Evolutionary conservation across 2,329 filamentous ascomycete genomes (phyloP), one percentile per base, ranked within the genome.

Genomic region (Phyllosticta citrichinensis): DNA sequence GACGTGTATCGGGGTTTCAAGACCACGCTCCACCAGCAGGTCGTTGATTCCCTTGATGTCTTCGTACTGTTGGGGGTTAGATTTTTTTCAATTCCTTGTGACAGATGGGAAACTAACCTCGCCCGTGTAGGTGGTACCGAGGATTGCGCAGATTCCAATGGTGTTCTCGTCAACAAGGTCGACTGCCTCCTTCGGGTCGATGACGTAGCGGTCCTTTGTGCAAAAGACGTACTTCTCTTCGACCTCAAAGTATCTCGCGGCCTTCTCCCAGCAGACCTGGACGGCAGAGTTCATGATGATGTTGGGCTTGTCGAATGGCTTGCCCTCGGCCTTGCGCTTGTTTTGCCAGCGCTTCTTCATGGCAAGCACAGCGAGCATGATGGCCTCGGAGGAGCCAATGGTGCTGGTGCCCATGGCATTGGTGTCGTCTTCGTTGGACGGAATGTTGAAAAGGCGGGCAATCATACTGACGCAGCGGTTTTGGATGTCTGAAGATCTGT

Each of bases 261-360:
- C 77, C 79, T 97, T 97, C 75, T 97, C 91, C 92, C 92, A 97
- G 81, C 91, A 96, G 51, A 97, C 93, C 77, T 97, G 93, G 2
- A 97, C 93, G 33, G 93, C 92, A 25, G 89, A 91, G 68, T 89
- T 94, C 93, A 97, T 97, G 79, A 97, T 79, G 64, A 97, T 87
- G 76, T 97, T 97, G 60, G 93, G 93, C 53, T 83, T 82, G 64
- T 91, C 89, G 63, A 74, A 83, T 60, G 91, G 83, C 78, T 95
- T 94, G 63, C 91, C 92, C 67, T 84, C 89, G 4, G 88, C 91
- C 72, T 87, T 83, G 68, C 91, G 87, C 77, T 86, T 87, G 74
- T 94, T 91, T 79, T 89, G 87, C 93, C 93, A 97, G 69, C 87
- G 85, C 78, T 87, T 91, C 83, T 97, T 97, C 91, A 97, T 96